Conservation (phyloP, 306 rosid species). For the Vachellia pachyceras region DNA sequence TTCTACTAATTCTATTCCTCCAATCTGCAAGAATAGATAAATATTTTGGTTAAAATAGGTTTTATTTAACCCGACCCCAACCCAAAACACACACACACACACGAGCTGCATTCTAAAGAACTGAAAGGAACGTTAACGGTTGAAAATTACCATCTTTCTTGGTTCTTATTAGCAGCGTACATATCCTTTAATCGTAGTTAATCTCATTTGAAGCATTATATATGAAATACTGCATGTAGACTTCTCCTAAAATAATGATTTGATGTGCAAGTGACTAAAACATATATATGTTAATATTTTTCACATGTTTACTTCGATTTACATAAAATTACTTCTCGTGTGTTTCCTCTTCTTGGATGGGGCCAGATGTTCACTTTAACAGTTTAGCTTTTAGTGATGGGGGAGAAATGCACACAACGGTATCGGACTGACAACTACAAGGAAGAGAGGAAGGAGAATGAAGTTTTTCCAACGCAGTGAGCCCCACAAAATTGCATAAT, state of each 20-base stretch:
- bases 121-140: background rate
- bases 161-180: no score
- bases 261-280: no score
- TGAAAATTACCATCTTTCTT: background rate
- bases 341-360: background rate
- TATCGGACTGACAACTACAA: constrained; percentile 1
- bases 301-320: no score
- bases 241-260: no score
- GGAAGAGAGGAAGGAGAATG: background rate
- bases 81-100: no score
- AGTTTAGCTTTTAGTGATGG: constrained; percentile 11
- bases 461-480: constrained; percentile 24
- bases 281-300: no score
- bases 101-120: background rate
- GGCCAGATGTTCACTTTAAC: constrained; percentile 34
- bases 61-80: background rate
- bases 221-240: no score
- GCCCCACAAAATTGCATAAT: constrained; percentile 38
- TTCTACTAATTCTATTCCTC: background rate
- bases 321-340: no score
- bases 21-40: background rate
- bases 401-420: background rate
- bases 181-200: no score
- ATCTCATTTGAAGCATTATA: no score
- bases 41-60: background rate